Conservation (phyloP, 1,284 basidiomycete genomes). For the Tremellales sp. region DNA sequence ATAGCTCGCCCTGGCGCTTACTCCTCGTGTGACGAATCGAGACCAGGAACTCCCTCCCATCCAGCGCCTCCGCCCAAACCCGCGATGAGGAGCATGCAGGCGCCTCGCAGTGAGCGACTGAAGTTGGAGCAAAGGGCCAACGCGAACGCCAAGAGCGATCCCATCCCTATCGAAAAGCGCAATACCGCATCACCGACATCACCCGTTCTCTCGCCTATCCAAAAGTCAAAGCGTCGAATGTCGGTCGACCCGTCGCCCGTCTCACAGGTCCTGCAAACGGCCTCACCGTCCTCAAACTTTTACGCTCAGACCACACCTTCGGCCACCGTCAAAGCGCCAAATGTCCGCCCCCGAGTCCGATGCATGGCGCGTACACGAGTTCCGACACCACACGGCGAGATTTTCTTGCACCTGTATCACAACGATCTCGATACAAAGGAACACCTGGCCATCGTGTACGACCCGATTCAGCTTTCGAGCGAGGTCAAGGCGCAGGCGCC, state of each 20-base stretch:
- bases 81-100: slow-evolving; percentile 38
- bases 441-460: slow-evolving; percentile 94
- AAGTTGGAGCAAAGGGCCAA: slow-evolving; percentile 19
- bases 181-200: neutral
- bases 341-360: slow-evolving; percentile 25
- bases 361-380: slow-evolving; percentile 97
- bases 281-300: slow-evolving; percentile 29
- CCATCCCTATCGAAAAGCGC: neutral
- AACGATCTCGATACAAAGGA: slow-evolving; percentile 84
- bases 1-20: slow-evolving; percentile 39
- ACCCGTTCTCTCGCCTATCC: slow-evolving; percentile 5
- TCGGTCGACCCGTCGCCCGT: slow-evolving; percentile 43
- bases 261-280: slow-evolving; percentile 33
- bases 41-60: slow-evolving; percentile 29
- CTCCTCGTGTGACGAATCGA: slow-evolving; percentile 41
- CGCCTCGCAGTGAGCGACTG: slow-evolving; percentile 41
- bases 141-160: slow-evolving; percentile 1
- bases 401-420: slow-evolving; percentile 87
- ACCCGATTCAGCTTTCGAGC: slow-evolving; percentile 67
- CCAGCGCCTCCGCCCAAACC: slow-evolving; percentile 13
- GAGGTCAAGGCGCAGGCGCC: slow-evolving; percentile 46
- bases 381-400: slow-evolving; percentile 90
- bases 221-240: slow-evolving; percentile 34
- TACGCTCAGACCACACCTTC: slow-evolving; percentile 11
- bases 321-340: neutral